Evolutionary conservation across 768 basidiomycete species (phyloP), one percentile per base, ranked within the genome.

Genomic region (Mycena indigotica): DNA sequence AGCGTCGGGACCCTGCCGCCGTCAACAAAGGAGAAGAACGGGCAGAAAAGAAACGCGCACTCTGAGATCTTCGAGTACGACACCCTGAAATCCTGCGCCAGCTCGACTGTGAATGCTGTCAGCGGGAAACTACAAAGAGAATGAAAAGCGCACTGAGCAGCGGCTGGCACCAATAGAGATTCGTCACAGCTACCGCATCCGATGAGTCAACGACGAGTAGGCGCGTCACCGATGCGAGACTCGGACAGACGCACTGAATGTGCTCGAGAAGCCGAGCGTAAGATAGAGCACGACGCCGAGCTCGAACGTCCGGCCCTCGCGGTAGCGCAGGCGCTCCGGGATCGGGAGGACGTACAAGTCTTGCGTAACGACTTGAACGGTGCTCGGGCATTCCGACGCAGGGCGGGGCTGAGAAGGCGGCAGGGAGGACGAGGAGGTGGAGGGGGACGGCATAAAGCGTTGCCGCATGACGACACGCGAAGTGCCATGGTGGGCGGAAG

Each of bases 101-200:
- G 71, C 56, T 80, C 69, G 50, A 82, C 80, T 80, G 32, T 17
- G 28, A 1, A n/a, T 29, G 53, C n/a, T 10, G 28, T 58, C 19
- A 52, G 39, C 28, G 21, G 25, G 13, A 40, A 35, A 6, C 4
- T 16, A 29, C 19, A 8, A 4, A 41, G 25, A 4, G 60, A 19
- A 62, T 45, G 26, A 1, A 5, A 29, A 53, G 75, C 79, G 58
- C 69, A 84, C 91, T 87, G 17, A 93, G 71, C 64, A 94, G 69
- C 0, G 91, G 91, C 72, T 91, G 89, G 56, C 85, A 89, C 61
- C 92, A 94, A 66, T 92, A 93, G 40, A 93, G 69, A 66, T 93
- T 93, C n/a, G 84, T 79, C 8, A 85, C 85, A 39, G 75, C 62
- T 63, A 30, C 24, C 26, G 19, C 15, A 17, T 3, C n/a, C 12